phyloP scores from a whole-genome alignment of 2,329 filamentous ascomycete genomes.

The Sporothrix variecibatus region DNA sequence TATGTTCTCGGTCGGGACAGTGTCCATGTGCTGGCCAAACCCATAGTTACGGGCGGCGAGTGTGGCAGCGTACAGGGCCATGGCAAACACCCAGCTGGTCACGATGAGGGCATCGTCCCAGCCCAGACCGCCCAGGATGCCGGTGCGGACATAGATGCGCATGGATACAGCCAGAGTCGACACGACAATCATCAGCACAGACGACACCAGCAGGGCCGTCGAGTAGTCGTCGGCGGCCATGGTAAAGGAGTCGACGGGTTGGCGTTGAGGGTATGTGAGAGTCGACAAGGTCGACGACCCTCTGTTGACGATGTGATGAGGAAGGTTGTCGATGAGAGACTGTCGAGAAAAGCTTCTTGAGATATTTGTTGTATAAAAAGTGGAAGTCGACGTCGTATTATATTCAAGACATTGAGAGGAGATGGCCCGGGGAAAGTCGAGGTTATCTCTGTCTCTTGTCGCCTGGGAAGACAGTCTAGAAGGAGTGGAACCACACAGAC shows the following conservation, averaged over 20 bases:
- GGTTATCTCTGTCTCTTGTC: not conserved
- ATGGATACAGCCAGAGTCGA: constrained; percentile 10
- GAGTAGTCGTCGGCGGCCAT: constrained; percentile 5
- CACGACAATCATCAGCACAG: constrained; percentile 14
- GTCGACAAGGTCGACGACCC: not conserved
- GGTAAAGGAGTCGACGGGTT: not conserved
- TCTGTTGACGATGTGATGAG: not conserved
- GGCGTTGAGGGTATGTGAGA: not conserved
- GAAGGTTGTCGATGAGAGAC: not conserved
- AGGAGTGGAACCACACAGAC: not conserved
- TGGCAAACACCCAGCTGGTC: constrained; percentile 19
- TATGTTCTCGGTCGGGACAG: not conserved
- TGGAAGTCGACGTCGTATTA: not conserved
- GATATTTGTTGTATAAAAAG: not conserved
- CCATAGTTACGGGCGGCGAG: constrained; percentile 9
- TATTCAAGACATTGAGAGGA: not conserved
- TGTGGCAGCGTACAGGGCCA: constrained; percentile 4
- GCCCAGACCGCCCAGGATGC: constrained; percentile 16
- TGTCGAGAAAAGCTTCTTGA: too few relatives aligned
- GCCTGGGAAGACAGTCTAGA: not conserved
- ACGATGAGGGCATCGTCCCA: constrained; percentile 17
- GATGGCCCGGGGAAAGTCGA: not conserved
- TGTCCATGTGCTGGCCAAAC: constrained; percentile 15
- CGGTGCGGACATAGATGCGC: constrained; percentile 12
- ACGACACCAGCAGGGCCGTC: constrained; percentile 8